Base-by-base conservation (phyloP, 352 stramenopile species). In the Thraustochytrium sp. region DNA sequence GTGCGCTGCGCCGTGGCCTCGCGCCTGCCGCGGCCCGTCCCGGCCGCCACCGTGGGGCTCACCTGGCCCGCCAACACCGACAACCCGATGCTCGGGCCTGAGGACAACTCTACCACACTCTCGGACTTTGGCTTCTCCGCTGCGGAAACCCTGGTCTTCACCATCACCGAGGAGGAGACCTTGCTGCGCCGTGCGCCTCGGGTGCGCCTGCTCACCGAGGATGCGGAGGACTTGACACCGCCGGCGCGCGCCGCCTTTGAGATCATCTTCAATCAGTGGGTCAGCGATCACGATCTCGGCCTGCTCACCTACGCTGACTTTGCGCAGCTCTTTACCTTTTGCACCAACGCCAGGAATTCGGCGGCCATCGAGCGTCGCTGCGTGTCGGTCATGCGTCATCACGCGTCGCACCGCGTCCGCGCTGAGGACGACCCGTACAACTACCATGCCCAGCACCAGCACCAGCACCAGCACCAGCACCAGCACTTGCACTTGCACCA, bases 71-170 rank as follows among this genome's bases (percentile, higher is more conserved):
- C 31, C 13, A n/a, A 51, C 1, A 34, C 16, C 48, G 68, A 44
- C 4, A 18, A 8, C 16, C 23, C 11, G n/a, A 9, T n/a, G 18
- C 42, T 80, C 9, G 68, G 53, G 3, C 13, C n/a, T 31, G 68
- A 61, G 37, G 48, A 80, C 13, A 80, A 80, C 48, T 65, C 68
- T 18, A 80, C 48, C 11, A 80, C 68, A 23, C 68, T 80, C 13
- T n/a, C 48, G 5, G 68, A 80, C 23, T 42, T 80, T 21, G 68
- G 68, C 8, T 80, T 80, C 4, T 9, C 46, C 31, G 1, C 8
- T 11, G n/a, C 31, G 21, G 68, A 80, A 44, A 80, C 37, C 18
- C 68, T 80, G 8, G 1, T 53, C n/a, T 80, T 80, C 40, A 13
- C n/a, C 8, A 8, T 51, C 31, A 62, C 4, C n/a, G 42, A 80